These are phyloP conservation scores for Blastobotrys malaysiensis DNA, from an alignment of 1,139 yeast species.

Conservation along the genomic window DNA sequence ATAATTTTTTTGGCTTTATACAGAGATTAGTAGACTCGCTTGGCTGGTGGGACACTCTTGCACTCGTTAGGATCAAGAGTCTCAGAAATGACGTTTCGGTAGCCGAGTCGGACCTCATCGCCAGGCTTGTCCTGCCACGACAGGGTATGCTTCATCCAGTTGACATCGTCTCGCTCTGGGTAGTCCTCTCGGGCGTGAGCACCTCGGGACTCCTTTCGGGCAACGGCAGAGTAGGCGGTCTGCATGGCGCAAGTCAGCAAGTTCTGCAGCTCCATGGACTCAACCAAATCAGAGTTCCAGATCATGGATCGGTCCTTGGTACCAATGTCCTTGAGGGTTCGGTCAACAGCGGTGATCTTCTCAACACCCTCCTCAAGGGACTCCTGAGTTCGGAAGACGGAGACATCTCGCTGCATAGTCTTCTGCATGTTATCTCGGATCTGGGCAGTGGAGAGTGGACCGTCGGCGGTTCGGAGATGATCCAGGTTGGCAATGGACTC, in stretches of 20 bases:
- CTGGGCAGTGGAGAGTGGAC: conserved; percentile 76
- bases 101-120: conserved; percentile 66
- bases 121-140: conserved; percentile 81
- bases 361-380: conserved; percentile 89
- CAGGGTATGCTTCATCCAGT: conserved; percentile 98
- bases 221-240: conserved; percentile 91
- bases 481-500: conserved; percentile 91
- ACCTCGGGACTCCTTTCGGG: conserved; percentile 97
- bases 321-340: conserved; percentile 64
- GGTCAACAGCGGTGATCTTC: conserved; percentile 71
- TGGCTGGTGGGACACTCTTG: conserved; percentile 94
- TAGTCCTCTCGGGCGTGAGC: conserved; percentile 99
- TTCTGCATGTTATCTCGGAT: conserved; percentile 91
- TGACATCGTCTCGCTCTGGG: conserved; percentile 89
- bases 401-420: conserved; percentile 95
- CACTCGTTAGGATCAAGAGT: conserved; percentile 91
- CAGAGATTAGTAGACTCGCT: conserved; percentile 69
- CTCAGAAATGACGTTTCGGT: conserved; percentile 78
- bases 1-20: conserved; percentile 14
- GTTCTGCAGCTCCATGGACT: conserved; percentile 94
- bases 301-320: conserved; percentile 96
- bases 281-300: conserved; percentile 93
- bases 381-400: conserved; percentile 93
- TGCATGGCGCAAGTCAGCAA: conserved; percentile 95
- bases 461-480: conserved; percentile 76